phyloP scores from a whole-genome alignment of 2,329 filamentous ascomycete species.

The Aspergillus pseudonomiae region DNA sequence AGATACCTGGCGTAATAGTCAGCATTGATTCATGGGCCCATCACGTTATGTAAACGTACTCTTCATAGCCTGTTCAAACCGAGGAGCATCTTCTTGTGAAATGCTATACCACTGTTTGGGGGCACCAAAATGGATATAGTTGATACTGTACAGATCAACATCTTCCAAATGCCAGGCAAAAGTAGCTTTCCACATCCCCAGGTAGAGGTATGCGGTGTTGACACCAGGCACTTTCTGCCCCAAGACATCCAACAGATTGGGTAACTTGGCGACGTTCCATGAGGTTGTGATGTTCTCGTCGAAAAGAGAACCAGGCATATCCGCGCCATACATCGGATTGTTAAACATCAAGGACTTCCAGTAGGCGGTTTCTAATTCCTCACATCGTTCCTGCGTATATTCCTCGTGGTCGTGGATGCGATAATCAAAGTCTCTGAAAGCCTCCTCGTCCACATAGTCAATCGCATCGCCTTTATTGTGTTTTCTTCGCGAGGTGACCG shows the following conservation, averaged over 20 bases:
- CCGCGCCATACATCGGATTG: constrained; percentile 90
- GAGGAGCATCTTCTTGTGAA: constrained; percentile 88
- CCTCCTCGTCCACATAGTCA: constrained; percentile 82
- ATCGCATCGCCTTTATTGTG: constrained; percentile 78
- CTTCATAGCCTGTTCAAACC: constrained; percentile 94
- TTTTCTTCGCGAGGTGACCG: constrained; percentile 83
- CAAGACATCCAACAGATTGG: constrained; percentile 89
- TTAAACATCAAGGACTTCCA: constrained; percentile 98
- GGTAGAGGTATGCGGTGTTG: constrained; percentile 95
- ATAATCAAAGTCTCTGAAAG: constrained; percentile 91
- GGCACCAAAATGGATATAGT: constrained; percentile 97
- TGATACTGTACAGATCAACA: constrained; percentile 98
- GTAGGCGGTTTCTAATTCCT: constrained; percentile 90
- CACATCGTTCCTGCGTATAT: constrained; percentile 87
- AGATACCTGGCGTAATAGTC: constrained; percentile 58
- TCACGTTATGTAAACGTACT: constrained; percentile 44
- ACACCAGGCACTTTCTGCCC: constrained; percentile 96
- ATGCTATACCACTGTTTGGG: constrained; percentile 99
- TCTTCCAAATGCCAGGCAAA: constrained; percentile 99
- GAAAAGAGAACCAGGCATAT: constrained; percentile 94
- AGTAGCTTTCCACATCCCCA: constrained; percentile 99
- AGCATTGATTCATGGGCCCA: constrained; percentile 6
- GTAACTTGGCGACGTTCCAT: constrained; percentile 95
- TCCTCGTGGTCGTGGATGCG: constrained; percentile 80
- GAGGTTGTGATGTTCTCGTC: constrained; percentile 72